Percentiles rank a stretch among this genome's conserved stretches.
Evolutionary conservation across 2,329 filamentous ascomycete genomes (phyloP).

Genomic region (Drechmeria coniospora): DNA sequence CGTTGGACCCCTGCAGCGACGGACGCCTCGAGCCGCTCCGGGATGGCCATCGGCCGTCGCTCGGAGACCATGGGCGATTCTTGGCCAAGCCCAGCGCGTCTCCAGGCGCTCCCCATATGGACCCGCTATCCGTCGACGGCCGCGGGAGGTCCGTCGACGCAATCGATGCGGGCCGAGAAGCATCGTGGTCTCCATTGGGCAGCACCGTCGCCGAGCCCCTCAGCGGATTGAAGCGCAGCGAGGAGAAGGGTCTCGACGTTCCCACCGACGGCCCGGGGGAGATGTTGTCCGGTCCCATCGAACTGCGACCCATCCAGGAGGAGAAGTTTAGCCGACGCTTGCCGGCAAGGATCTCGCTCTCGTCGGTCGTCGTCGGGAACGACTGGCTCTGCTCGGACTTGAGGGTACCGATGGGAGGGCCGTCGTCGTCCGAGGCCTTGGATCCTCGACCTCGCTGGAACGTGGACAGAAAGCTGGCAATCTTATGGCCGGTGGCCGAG

Average conservation of each 20-base stretch:
- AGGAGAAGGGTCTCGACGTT: slow-evolving; percentile 22
- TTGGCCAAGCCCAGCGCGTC: slow-evolving; percentile 31
- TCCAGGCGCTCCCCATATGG: slow-evolving; percentile 51
- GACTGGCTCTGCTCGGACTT: slow-evolving; percentile 64
- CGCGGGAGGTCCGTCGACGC: slow-evolving; percentile 56
- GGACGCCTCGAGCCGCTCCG: slow-evolving; percentile 65
- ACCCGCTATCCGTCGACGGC: slow-evolving; percentile 64
- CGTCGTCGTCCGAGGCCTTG: slow-evolving; percentile 36
- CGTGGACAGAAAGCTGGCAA: slow-evolving; percentile 41
- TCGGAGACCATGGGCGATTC: slow-evolving; percentile 50
- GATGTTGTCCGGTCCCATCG: slow-evolving; percentile 26
- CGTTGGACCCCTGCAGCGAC: slow-evolving; percentile 62
- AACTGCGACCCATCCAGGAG: slow-evolving; percentile 42
- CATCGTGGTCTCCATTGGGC: slow-evolving; percentile 39
- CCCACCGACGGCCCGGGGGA: slow-evolving; percentile 12
- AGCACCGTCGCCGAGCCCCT: slow-evolving; percentile 33
- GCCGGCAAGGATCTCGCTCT: slow-evolving; percentile 33
- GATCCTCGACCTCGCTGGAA: slow-evolving; percentile 45
- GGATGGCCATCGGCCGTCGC: slow-evolving; percentile 35
- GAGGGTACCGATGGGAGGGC: slow-evolving; percentile 51
- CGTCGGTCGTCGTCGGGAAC: slow-evolving; percentile 48
- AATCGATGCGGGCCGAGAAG: slow-evolving; percentile 53
- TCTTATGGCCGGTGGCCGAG: slow-evolving; percentile 16
- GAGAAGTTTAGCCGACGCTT: slow-evolving; percentile 44
- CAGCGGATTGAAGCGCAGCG: slow-evolving; percentile 29